Conservation (phyloP, 306 rosid species). For the Luffa acutangula region DNA sequence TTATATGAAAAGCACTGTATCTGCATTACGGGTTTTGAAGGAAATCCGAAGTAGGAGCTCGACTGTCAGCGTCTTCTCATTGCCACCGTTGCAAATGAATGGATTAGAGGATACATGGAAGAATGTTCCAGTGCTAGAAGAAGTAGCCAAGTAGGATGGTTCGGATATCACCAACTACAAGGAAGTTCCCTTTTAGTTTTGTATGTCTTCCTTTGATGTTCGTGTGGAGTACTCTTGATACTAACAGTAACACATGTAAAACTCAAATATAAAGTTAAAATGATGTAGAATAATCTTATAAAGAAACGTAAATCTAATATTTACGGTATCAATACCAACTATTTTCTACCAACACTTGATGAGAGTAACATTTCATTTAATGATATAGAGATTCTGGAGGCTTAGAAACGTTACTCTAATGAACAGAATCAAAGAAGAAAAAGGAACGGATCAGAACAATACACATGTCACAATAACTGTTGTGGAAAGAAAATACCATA, state of each 20-base stretch:
- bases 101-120: constrained; percentile 61
- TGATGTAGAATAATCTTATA: background rate
- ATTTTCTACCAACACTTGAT: background rate
- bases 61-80: constrained; percentile 69
- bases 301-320: background rate
- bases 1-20: constrained; percentile 70
- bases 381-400: background rate
- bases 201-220: background rate
- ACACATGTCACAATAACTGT: background rate
- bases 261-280: background rate
- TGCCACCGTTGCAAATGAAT: constrained; percentile 69
- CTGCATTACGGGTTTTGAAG: constrained; percentile 75
- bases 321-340: background rate
- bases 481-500: background rate
- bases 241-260: constrained; percentile 2
- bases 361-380: background rate
- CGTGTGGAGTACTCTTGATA: background rate
- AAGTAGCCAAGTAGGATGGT: constrained; percentile 51
- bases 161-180: background rate
- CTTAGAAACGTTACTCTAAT: background rate
- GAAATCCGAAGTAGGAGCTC: constrained; percentile 88
- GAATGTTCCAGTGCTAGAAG: constrained; percentile 54
- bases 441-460: background rate
- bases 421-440: background rate
- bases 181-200: constrained; percentile 3